Base-by-base conservation (phyloP, 306 rosid species). In the Sophora flavescens region DNA sequence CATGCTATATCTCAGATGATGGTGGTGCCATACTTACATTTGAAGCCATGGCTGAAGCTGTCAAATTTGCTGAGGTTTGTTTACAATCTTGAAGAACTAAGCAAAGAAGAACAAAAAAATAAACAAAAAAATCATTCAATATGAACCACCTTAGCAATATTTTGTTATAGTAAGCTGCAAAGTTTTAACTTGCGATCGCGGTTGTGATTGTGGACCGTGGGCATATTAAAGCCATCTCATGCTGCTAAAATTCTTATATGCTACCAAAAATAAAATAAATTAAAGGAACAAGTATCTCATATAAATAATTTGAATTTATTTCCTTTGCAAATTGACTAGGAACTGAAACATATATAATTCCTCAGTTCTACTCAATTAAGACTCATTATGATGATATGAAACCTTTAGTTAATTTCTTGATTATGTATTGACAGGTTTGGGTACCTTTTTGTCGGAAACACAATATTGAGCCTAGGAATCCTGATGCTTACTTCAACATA, bases 1-100 rank as follows among this genome's bases (percentile, higher is more conserved):
- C 93, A 0, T 81, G 80, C 85, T 93, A 93, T 60, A 87, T 93
- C 58, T 93, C 96, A 3, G 97, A 93, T 81, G 97, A 93, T 65
- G 97, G 97, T n/a, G 97, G 97, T 38, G 91, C 97, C 80, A 87
- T 93, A 26, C 92, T 93, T 74, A 88, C 91, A 1, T 92, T 92
- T 76, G 96, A 92, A 81, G 93, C 97, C 72, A 92, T 92, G 97
- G 96, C 91, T 5, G 96, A 89, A 86, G 91, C 94, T 77, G 90
- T 88, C 51, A 82, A 81, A 74, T 93, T 90, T 87, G 91, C 94
- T 0, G 96, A 93, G 96, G 96, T 93, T 7, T 13, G 47, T 71
- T 74, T 33, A 12, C 32, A 5, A 35, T 68, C 63, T 66, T 63
- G 13, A 10, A 6, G 6, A 52, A 11, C 4, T 26, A 32, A 1